Conservation (phyloP, 2,329 filamentous ascomycete species). For the Alternaria postmessia region DNA sequence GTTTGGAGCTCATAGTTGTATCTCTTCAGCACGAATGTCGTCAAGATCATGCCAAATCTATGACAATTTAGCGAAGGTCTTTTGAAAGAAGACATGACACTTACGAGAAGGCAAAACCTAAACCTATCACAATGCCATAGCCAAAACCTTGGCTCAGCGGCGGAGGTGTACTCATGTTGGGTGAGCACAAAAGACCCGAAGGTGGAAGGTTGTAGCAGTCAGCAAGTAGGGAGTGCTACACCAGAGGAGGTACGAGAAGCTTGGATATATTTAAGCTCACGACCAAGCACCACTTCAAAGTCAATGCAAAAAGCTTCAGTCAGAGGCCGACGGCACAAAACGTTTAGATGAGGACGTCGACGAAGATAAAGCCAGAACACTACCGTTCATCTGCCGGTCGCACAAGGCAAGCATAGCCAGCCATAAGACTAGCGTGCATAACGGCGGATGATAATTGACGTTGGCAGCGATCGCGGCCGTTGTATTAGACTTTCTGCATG, state of each 20-base stretch:
- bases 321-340: neutral
- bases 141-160: conserved; percentile 68
- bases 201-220: neutral
- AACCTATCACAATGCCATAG: conserved; percentile 79
- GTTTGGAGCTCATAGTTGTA: conserved; percentile 84
- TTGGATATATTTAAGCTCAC: neutral
- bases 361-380: conserved; percentile 22
- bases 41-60: conserved; percentile 73
- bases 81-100: conserved; percentile 19
- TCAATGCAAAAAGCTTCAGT: neutral
- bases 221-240: neutral
- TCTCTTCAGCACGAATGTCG: conserved; percentile 73
- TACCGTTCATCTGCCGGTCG: conserved; percentile 7
- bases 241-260: neutral
- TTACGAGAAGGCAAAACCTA: conserved; percentile 75
- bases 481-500: conserved; percentile 18
- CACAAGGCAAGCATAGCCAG: conserved; percentile 13
- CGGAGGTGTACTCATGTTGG: conserved; percentile 26
- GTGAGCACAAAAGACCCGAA: neutral
- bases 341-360: conserved; percentile 1
- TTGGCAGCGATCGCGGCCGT: conserved; percentile 14
- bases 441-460: neutral
- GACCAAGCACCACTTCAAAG: neutral
- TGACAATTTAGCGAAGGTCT: conserved; percentile 15
- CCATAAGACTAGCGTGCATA: conserved; percentile 9